A percentile compares a stretch with the other conserved stretches of the same genome.
Evolutionary conservation across 164 flowering plant genomes (phyloP).

Genomic region (Nelumbo lutea): DNA sequence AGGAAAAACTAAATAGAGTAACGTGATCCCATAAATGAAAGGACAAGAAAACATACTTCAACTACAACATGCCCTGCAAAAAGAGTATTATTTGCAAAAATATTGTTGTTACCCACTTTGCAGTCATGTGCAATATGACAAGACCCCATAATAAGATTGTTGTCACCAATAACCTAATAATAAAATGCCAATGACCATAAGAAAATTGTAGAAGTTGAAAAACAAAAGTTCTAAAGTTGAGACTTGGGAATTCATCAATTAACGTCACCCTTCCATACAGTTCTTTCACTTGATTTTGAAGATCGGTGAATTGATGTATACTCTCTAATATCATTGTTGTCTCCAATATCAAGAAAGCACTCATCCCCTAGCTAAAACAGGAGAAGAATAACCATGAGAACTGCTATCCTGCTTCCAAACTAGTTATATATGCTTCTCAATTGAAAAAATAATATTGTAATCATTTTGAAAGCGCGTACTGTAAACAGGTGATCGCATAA

Average conservation of each 20-base stretch:
- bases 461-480: background rate
- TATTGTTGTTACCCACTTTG: constrained; percentile 78
- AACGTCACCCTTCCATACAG: constrained; percentile 42
- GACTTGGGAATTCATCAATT: background rate
- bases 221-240: background rate
- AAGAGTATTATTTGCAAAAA: constrained; percentile 88
- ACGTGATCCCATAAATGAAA: background rate
- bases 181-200: constrained; percentile 10
- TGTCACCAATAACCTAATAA: constrained; percentile 73
- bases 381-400: background rate
- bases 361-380: constrained; percentile 65
- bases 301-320: constrained; percentile 82
- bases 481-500: background rate
- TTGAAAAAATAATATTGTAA: background rate
- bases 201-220: background rate
- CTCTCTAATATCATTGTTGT: constrained; percentile 92
- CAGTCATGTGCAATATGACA: constrained; percentile 99
- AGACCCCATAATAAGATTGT: constrained; percentile 94
- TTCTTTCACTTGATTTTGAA: constrained; percentile 69
- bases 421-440: background rate
- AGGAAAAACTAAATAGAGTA: background rate
- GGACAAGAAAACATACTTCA: constrained; percentile 49
- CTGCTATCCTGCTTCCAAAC: background rate
- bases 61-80: constrained; percentile 89
- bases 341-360: constrained; percentile 81